Percentiles rank a stretch among this genome's conserved stretches.
These are phyloP conservation scores for Xylaria polymorpha DNA, from an alignment of 2,329 filamentous ascomycete genomes.

Conservation along the genomic window DNA sequence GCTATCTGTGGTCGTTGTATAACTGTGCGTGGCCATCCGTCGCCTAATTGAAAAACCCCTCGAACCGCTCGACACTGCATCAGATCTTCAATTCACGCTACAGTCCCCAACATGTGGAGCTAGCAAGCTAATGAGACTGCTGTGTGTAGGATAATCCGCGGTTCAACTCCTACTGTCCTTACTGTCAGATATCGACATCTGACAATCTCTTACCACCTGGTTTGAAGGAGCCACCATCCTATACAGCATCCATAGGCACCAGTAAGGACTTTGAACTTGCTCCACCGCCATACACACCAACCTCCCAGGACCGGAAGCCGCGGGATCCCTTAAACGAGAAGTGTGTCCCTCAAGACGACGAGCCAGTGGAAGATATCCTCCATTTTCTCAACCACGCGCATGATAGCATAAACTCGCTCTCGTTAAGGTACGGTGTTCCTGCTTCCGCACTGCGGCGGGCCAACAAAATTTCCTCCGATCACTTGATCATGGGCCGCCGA, in stretches of 20 bases:
- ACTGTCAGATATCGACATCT: constrained; percentile 74
- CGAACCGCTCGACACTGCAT: not conserved
- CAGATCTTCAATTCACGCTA: constrained; percentile 16
- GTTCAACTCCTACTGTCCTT: constrained; percentile 76
- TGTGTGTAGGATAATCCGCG: constrained; percentile 68
- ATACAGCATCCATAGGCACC: constrained; percentile 58
- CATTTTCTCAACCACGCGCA: constrained; percentile 79
- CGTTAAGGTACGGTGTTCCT: constrained; percentile 77
- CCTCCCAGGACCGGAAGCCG: constrained; percentile 38
- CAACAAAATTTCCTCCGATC: constrained; percentile 78
- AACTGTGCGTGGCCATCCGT: constrained; percentile 58
- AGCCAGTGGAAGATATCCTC: constrained; percentile 70
- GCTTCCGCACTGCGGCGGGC: constrained; percentile 68
- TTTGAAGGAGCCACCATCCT: constrained; percentile 75
- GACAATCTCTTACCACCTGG: constrained; percentile 70
- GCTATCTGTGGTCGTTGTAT: constrained; percentile 79
- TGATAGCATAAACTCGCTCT: constrained; percentile 75
- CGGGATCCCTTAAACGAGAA: constrained; percentile 48
- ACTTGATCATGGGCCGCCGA: constrained; percentile 74
- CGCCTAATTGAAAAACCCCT: constrained; percentile 1
- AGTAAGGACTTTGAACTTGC: constrained; percentile 45
- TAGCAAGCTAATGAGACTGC: constrained; percentile 29
- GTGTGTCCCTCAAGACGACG: constrained; percentile 42
- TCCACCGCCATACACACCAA: constrained; percentile 55
- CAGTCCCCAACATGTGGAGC: constrained; percentile 1